These are phyloP conservation scores for Fusarium hainanense DNA, from an alignment of 2,329 filamentous ascomycete species.

Conservation along the genomic window DNA sequence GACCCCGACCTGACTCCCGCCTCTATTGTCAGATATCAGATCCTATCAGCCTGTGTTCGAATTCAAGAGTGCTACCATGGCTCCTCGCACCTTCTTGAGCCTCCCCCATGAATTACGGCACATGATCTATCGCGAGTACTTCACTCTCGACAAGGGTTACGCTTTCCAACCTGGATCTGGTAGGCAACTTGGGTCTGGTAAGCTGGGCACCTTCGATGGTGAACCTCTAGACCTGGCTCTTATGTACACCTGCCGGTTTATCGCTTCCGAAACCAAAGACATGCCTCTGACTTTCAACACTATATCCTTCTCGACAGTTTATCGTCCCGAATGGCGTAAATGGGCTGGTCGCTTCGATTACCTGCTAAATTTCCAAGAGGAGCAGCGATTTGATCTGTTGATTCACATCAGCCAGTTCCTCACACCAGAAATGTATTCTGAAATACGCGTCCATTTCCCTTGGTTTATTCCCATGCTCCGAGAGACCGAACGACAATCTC, in stretches of 20 bases:
- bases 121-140: not conserved
- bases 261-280: not conserved
- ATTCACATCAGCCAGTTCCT: not conserved
- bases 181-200: not conserved
- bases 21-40: too few relatives aligned
- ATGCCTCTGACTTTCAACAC: not conserved
- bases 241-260: not conserved
- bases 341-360: slow-evolving; percentile 5
- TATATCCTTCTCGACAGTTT: not conserved
- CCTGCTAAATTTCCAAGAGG: accelerated
- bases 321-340: not conserved
- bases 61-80: not conserved
- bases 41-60: too few relatives aligned
- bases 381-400: not conserved
- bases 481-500: not conserved
- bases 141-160: not conserved
- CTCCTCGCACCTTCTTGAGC: not conserved
- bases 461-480: not conserved
- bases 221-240: not conserved
- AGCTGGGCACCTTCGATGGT: not conserved
- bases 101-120: not conserved
- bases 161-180: not conserved
- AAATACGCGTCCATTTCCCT: not conserved
- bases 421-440: not conserved
- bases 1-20: too few relatives aligned